These are phyloP conservation scores for Pythium vanterpoolii DNA, from an alignment of 352 stramenopile species.

Conservation along the genomic window DNA sequence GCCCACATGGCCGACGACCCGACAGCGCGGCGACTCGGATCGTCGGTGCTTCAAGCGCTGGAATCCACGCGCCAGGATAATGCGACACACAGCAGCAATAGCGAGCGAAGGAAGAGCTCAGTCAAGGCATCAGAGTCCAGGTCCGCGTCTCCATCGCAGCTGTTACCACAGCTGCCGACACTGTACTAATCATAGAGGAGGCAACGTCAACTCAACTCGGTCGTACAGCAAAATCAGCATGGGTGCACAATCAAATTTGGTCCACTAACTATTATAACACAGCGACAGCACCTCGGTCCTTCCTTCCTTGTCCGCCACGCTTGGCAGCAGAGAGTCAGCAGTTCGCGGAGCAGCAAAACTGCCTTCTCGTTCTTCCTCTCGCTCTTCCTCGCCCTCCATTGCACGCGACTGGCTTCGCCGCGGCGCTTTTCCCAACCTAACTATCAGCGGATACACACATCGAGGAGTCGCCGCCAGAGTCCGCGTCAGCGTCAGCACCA, in stretches of 20 bases:
- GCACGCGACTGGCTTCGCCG: conserved; percentile 21
- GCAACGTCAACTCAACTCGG: neutral
- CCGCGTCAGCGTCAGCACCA: neutral
- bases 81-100: neutral
- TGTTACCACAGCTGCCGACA: conserved; percentile 9
- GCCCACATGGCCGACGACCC: conserved; percentile 77
- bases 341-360: neutral
- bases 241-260: conserved; percentile 21
- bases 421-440: conserved; percentile 11
- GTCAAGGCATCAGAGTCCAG: neutral
- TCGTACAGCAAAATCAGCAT: neutral
- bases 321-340: no score
- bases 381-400: neutral
- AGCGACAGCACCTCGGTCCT: conserved; percentile 17
- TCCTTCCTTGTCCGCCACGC: neutral
- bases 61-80: conserved; percentile 44
- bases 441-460: conserved; percentile 14
- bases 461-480: neutral
- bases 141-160: no score
- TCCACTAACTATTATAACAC: conserved; percentile 30
- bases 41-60: conserved; percentile 60
- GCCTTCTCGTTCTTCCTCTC: neutral
- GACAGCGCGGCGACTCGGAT: conserved; percentile 33
- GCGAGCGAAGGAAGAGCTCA: neutral
- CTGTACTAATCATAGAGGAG: conserved; percentile 4